Evolutionary conservation across 495 filamentous ascomycete genomes (phyloP), one percentile per base, ranked within the genome.

Genomic region (Chaetomium fimeti): DNA sequence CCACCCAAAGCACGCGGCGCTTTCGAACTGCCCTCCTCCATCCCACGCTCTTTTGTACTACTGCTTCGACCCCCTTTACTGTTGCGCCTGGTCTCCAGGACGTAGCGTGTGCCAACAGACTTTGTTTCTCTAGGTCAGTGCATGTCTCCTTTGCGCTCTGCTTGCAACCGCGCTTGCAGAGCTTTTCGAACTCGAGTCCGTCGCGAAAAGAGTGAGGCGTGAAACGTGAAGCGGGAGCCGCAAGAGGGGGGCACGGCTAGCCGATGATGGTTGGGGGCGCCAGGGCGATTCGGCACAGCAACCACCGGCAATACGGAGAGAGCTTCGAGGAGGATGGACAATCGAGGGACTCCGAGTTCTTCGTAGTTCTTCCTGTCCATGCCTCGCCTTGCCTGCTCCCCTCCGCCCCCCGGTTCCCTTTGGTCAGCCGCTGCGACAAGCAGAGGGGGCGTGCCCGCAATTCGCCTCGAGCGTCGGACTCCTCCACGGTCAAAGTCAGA

Each of bases 21-120:
- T 72, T 71, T 68, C 58, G 68, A 56, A 68, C 28, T 60, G 61
- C 29, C n/a, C 47, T 58, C 48, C 48, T 63, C 63, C 65, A 60
- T 67, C 67, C 71, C 72, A 73, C 72, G 66, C 71, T 73, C 74
- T 72, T 72, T 74, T 72, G 69, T 72, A 74, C 65, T 67, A 68
- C 64, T 70, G 67, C 60, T 70, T 61, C 57, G 53, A 59, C 61
- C 60, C 45, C 45, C 54, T 68, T 72, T 73, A 68, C 69, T 73
- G 70, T 36, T 71, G 68, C 73, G 69, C 75, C 75, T 74, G 74
- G 72, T 67, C 48, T 69, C 74, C 74, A 74, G 74, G 76, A 65
- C 71, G 75, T 75, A 69, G 59, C 68, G 64, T 73, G 72, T 75
- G 69, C 69, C 67, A 75, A 71, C 71, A 75, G 45, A 70, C 52